Base-by-base conservation (phyloP, 2,329 filamentous ascomycete genomes). In the Macrophomina pseudophaseolina region DNA sequence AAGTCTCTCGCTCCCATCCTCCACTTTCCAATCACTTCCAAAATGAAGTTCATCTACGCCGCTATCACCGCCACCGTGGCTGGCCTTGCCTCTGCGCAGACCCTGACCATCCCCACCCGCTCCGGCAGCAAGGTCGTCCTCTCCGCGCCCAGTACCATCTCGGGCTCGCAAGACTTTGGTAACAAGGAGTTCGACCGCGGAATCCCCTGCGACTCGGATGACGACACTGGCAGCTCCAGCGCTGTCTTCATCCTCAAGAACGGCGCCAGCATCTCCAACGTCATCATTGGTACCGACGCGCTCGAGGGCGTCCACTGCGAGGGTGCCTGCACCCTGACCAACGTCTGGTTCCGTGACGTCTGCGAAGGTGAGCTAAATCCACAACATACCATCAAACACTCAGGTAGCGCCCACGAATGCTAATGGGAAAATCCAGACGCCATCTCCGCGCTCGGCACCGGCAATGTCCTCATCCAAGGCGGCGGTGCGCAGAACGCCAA, bases 291-390 rank as follows among this genome's bases (percentile, higher is more conserved):
- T 9, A 73, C 75, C 33, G 78, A 79, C 60, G 78, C 82, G 69
- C 75, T 78, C 18, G 82, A 83, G 71, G 82, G 81, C 54, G 79
- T 85, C 33, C 83, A 86, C 75, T 85, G 84, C 74, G 73, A 80
- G 66, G 83, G 82, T 40, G 75, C 80, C n/a, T 85, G 83, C 73
- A 82, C 79, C 5, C 72, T 84, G 32, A 79, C 77, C 66, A 73
- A 72, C 38, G 69, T 74, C 28, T 75, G 72, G 74, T 74, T 71
- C 71, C 67, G 65, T 3, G 71, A 75, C 67, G 72, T 74, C 14
- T 81, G 80, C 69, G 79, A 81, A 67, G 59, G 59, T 51, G 32
- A 54, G 52, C 23, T 23, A 23, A 33, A 12, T 18, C 30, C 8
- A 11, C 5, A 16, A 11, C 9, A 33, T 7, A n/a, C 8, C 4